Percentiles rank a stretch among this genome's conserved stretches.
phyloP scores from a whole-genome alignment of 352 stramenopile genomes.

The Elongisporangium undulatum region DNA sequence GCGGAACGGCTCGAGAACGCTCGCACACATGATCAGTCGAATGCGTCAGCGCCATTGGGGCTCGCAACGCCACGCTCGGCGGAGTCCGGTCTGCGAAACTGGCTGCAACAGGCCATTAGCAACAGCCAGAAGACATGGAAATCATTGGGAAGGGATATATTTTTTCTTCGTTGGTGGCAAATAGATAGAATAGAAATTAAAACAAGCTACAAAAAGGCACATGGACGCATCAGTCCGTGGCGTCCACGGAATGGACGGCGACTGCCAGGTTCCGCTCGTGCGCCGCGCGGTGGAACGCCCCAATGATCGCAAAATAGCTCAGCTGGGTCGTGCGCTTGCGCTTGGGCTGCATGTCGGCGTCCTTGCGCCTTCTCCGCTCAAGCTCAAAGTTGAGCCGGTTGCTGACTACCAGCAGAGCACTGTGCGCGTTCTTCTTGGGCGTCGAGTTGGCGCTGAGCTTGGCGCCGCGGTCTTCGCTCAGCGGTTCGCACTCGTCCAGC shows the following conservation, averaged over 20 bases:
- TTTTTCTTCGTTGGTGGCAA: not conserved
- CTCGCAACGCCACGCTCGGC: not conserved
- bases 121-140: not conserved
- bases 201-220: not conserved
- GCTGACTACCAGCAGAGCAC: constrained; percentile 66
- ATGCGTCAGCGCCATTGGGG: not conserved
- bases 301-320: constrained; percentile 77
- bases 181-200: not conserved
- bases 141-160: not conserved
- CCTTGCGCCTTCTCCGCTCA: constrained; percentile 45
- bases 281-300: constrained; percentile 72
- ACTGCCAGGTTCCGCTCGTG: constrained; percentile 53
- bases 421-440: constrained; percentile 23
- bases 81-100: not conserved
- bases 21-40: not conserved
- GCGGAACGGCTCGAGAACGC: not conserved
- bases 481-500: constrained; percentile 19
- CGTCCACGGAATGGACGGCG: not conserved
- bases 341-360: constrained; percentile 34
- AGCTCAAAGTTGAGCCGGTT: constrained; percentile 71
- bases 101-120: not conserved
- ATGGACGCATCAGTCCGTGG: not conserved
- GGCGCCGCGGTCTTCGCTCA: constrained; percentile 13
- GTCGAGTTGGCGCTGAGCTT: constrained; percentile 24
- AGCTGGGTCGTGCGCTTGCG: constrained; percentile 57